Base-by-base conservation (phyloP, 2,329 filamentous ascomycete species). In the Trichophyton simii region DNA sequence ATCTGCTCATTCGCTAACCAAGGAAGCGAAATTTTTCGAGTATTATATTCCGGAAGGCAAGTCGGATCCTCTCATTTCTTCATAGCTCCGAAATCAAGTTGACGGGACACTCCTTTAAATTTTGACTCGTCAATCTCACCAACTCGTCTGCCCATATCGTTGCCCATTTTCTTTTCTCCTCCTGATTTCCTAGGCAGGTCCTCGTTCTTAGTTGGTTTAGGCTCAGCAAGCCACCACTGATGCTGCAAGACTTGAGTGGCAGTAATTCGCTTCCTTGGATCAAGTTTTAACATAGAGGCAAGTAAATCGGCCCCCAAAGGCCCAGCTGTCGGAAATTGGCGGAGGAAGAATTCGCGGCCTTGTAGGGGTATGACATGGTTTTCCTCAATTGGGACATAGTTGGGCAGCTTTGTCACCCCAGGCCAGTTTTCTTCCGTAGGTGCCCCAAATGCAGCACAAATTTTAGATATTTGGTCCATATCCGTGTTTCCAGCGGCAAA, bases 401-500 rank as follows among this genome's bases (percentile, higher is more conserved):
- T 87, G 13, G 86, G 84, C 9, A 99, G 79, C 65, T 84, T 84
- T 3, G 85, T 85, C 6, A 99, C 91, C 31, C 92, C 92, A 0
- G 94, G 91, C 94, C 94, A 99, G 72, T 91, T 92, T 15, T 94
- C 89, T 71, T 99, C 94, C 3, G 85, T 94, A 0, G 94, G 94
- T 0, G 91, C 95, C 62, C 94, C 94, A 65, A 97, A 85, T 60
- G 86, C 85, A 69, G 90, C 84, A 71, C 87, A 90, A 65, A 97
- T 95, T 67, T 92, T 82, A 62, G 83, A 81, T 66, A 97, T 83
- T 77, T 96, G 91, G 69, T 92, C 85, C 65, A 97, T 80, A 72
- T 97, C 94, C 1, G 85, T 88, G 71, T 89, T 86, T 1, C 89
- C 91, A 0, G 89, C 85, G 62, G 97, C 82, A 69, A 91, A 95